phyloP scores from a whole-genome alignment of 192 early-diverging fungal genomes.

The Ambispora gerdemannii region DNA sequence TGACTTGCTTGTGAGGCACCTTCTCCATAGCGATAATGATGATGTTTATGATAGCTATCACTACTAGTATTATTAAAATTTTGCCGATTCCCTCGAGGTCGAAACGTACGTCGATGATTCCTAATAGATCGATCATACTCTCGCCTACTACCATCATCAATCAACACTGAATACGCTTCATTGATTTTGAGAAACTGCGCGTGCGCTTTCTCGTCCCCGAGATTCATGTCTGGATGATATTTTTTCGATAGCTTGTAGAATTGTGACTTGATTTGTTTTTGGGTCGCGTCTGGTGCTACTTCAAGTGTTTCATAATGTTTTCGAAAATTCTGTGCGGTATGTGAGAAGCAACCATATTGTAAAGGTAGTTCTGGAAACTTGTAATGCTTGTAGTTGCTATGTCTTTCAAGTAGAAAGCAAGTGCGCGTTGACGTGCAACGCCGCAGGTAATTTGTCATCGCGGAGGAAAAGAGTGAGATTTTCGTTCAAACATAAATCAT shows the following conservation, averaged over 20 bases:
- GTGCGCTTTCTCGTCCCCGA: constrained; percentile 63
- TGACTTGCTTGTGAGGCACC: not conserved
- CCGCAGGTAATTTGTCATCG: not conserved
- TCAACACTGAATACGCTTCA: constrained; percentile 81
- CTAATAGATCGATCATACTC: constrained; percentile 65
- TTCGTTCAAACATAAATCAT: not conserved
- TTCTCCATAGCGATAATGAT: not conserved
- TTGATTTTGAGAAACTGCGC: constrained; percentile 72
- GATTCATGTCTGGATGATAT: constrained; percentile 83
- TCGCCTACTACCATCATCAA: constrained; percentile 65
- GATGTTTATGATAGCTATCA: not conserved
- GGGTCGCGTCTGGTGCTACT: constrained; percentile 41
- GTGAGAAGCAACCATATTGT: not conserved
- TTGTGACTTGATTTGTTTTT: constrained; percentile 60
- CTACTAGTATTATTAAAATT: not conserved
- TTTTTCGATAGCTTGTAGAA: constrained; percentile 75
- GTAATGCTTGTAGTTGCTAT: not conserved
- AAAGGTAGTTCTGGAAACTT: not conserved
- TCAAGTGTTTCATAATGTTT: constrained; percentile 49
- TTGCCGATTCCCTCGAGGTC: not conserved
- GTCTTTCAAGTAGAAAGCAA: not conserved
- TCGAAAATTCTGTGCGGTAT: not conserved
- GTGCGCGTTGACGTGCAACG: not conserved
- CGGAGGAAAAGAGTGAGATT: not conserved
- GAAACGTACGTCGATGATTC: not conserved